phyloP scores from a whole-genome alignment of 2,329 filamentous ascomycete species.

The Ceratocystis ficicola region DNA sequence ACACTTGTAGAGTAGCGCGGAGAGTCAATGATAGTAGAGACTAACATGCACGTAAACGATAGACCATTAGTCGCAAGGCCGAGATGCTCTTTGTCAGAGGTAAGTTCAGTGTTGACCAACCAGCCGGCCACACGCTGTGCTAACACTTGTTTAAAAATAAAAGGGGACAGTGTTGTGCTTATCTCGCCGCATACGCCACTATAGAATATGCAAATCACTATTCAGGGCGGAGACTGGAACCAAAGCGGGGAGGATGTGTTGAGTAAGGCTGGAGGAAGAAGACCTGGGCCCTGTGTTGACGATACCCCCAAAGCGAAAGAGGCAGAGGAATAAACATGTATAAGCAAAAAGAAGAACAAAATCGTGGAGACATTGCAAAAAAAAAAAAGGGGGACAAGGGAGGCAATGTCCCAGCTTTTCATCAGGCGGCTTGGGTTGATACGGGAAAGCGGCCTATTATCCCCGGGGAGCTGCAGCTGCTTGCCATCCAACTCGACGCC shows the following conservation, averaged over 20 bases:
- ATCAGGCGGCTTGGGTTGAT: too few relatives aligned
- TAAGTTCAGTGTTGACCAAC: slow-evolving; percentile 34
- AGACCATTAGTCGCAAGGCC: slow-evolving; percentile 93
- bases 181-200: slow-evolving; percentile 50
- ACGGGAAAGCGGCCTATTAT: too few relatives aligned
- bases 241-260: neutral
- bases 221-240: too few relatives aligned
- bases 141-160: slow-evolving; percentile 11
- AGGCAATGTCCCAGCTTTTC: too few relatives aligned
- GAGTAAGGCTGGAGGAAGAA: neutral
- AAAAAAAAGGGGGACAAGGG: too few relatives aligned
- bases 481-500: too few relatives aligned
- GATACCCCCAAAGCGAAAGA: slow-evolving; percentile 4
- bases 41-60: slow-evolving; percentile 5
- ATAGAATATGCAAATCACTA: slow-evolving; percentile 23
- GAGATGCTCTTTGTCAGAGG: slow-evolving; percentile 98
- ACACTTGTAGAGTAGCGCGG: too few relatives aligned
- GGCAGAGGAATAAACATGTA: neutral
- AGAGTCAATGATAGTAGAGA: neutral
- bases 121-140: neutral
- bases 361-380: too few relatives aligned
- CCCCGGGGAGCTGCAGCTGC: too few relatives aligned
- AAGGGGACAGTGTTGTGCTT: slow-evolving; percentile 61
- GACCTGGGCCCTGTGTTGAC: slow-evolving; percentile 1
- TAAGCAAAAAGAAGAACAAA: neutral